Conservation (phyloP, 352 stramenopile species). For the Globisporangium echinulatum region DNA sequence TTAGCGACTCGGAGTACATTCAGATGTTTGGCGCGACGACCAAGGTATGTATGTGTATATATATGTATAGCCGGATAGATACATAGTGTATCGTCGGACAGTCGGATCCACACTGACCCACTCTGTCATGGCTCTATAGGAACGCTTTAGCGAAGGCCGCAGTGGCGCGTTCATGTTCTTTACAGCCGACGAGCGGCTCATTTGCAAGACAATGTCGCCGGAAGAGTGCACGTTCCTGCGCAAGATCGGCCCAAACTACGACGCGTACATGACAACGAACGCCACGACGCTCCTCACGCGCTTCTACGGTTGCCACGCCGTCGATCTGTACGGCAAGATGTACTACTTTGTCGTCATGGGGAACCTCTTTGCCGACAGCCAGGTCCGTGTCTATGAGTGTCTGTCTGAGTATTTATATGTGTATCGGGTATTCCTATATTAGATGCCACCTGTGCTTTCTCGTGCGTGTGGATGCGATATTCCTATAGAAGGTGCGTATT, state of each 20-base stretch:
- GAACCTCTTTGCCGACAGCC: conserved; percentile 85
- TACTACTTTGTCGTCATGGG: conserved; percentile 93
- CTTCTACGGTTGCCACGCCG: conserved; percentile 87
- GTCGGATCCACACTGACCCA: neutral
- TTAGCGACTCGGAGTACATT: conserved; percentile 78
- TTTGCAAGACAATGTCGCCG: conserved; percentile 88
- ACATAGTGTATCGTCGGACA: neutral
- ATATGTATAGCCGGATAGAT: too few relatives aligned
- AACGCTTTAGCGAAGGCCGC: conserved; percentile 83
- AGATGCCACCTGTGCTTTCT: too few relatives aligned
- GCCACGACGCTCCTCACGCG: conserved; percentile 80
- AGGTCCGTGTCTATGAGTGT: conserved; percentile 20
- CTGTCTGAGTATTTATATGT: neutral
- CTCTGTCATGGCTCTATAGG: conserved; percentile 7
- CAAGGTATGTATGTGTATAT: conserved; percentile 29
- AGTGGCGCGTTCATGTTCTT: conserved; percentile 92
- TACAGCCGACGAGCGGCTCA: conserved; percentile 80
- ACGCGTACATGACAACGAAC: conserved; percentile 80
- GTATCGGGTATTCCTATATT: neutral
- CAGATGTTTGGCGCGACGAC: conserved; percentile 80
- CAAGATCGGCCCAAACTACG: conserved; percentile 83
- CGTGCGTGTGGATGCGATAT: too few relatives aligned
- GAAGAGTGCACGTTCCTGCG: conserved; percentile 84
- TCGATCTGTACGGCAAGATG: conserved; percentile 87
- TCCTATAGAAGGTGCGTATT: too few relatives aligned